These are phyloP conservation scores for Vaccinium macrocarpon DNA, from an alignment of 148 eudicot genomes.

Conservation along the genomic window DNA sequence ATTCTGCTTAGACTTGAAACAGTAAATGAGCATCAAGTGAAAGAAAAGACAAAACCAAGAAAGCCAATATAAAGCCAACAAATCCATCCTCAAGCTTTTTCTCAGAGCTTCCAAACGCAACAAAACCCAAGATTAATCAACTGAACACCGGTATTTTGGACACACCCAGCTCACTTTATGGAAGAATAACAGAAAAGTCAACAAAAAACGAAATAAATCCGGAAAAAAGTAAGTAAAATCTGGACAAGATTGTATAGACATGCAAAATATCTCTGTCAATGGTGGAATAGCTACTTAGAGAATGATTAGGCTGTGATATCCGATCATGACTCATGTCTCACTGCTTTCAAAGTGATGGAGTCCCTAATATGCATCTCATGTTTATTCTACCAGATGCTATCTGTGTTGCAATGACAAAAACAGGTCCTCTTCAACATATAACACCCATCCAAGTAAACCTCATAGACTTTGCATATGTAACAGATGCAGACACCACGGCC, in stretches of 20 bases:
- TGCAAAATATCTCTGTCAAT: background rate
- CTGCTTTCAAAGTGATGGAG: background rate
- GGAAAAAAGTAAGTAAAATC: background rate
- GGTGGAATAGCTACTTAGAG: background rate
- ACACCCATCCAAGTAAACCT: background rate
- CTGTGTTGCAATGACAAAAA: background rate
- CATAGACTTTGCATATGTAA: background rate
- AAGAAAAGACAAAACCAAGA: background rate
- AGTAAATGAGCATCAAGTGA: background rate
- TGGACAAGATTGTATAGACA: background rate
- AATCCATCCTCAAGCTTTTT: background rate
- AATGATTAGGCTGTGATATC: background rate
- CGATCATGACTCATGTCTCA: background rate
- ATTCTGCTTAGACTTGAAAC: background rate
- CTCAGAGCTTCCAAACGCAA: background rate
- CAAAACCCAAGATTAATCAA: background rate
- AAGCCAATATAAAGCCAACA: background rate
- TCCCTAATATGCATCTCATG: background rate
- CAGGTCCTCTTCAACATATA: background rate
- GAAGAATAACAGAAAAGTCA: background rate
- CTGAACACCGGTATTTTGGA: background rate
- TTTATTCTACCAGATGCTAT: background rate
- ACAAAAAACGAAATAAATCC: background rate
- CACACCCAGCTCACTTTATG: background rate
- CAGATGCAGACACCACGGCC: background rate